These are phyloP conservation scores for Cantharellus anzutake DNA, from an alignment of 768 basidiomycete genomes.

Conservation along the genomic window DNA sequence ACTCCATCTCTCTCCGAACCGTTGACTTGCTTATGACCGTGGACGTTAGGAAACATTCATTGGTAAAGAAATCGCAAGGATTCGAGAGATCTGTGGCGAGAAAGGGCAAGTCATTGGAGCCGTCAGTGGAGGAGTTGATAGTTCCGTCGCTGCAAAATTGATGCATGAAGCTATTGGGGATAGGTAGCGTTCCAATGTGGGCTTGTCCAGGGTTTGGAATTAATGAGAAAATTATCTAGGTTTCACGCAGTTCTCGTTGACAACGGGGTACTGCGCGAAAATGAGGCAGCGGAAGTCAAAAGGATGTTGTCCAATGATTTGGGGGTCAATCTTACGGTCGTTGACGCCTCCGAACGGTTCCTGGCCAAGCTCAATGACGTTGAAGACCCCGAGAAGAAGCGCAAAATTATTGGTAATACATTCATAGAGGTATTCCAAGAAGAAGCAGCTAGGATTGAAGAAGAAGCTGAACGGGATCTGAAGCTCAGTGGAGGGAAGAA, in stretches of 20 bases:
- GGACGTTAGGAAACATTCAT: constrained; percentile 76
- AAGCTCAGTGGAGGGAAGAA: constrained; percentile 51
- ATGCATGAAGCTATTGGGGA: constrained; percentile 99
- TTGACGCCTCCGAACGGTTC: constrained; percentile 91
- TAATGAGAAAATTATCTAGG: constrained; percentile 22
- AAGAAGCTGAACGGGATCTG: constrained; percentile 49
- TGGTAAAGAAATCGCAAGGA: constrained; percentile 85
- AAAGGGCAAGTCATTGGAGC: constrained; percentile 96
- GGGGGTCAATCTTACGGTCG: constrained; percentile 88
- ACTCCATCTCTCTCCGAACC: neutral
- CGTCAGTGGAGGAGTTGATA: constrained; percentile 94
- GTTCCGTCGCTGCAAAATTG: constrained; percentile 92
- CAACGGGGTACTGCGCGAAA: constrained; percentile 85
- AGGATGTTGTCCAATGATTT: constrained; percentile 86
- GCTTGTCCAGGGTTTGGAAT: neutral
- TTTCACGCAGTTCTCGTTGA: constrained; percentile 99
- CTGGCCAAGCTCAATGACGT: constrained; percentile 72
- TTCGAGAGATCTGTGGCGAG: constrained; percentile 83
- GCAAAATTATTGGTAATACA: constrained; percentile 97
- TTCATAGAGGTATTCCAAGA: constrained; percentile 96
- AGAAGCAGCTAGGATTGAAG: constrained; percentile 83
- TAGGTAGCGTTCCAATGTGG: constrained; percentile 30
- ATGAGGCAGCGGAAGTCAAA: constrained; percentile 81
- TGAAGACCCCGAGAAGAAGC: constrained; percentile 91
- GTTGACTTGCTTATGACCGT: neutral